Evolutionary conservation across 768 basidiomycete genomes (phyloP), one percentile per base, ranked within the genome.

Genomic region (Fomitopsis serialis): DNA sequence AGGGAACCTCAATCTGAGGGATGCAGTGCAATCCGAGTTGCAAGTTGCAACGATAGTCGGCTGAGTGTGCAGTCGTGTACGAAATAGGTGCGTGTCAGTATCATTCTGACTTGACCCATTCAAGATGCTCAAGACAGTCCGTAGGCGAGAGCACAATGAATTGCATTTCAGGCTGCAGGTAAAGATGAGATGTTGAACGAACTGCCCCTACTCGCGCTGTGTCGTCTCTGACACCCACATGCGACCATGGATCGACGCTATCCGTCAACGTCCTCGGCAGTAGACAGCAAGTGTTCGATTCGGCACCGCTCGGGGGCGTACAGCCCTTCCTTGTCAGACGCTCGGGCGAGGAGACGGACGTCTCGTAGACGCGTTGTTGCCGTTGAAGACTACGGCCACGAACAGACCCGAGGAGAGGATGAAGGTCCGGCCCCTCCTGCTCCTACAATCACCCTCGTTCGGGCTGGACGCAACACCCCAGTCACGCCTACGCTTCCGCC

Each of bases 231-330:
- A 13, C 44, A 24, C 35, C 42, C 35, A 49, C 48, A 12, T 2
- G 5, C 23, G n/a, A 46, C 54, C n/a, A 64, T 64, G 63, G 48
- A 55, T 22, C 53, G 53, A 24, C 58, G 55, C 10, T 48, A 54
- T 40, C 56, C 61, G 27, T 61, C 61, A 2, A 60, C 57, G 19
- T 58, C 60, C 12, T 52, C 56, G 2, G 56, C 54, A 2, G 36
- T 58, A 2, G 45, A 52, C 1, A 44, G 35, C 29, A 50, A 51
- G 19, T 57, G 57, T 9, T 51, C 50, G 15, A 61, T 61, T 23
- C 60, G 64, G 10, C 61, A 55, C 27, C 64, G 64, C 21, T 63
- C 64, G 2, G 61, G 64, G 27, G 58, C 54, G 3, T 58, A 54
- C 56, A 61, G 60, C 49, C 61, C 60, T 1, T 42, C 37, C 15